These are phyloP conservation scores for Pascua guehoae DNA, from an alignment of 1,284 basidiomycete genomes.

Conservation along the genomic window DNA sequence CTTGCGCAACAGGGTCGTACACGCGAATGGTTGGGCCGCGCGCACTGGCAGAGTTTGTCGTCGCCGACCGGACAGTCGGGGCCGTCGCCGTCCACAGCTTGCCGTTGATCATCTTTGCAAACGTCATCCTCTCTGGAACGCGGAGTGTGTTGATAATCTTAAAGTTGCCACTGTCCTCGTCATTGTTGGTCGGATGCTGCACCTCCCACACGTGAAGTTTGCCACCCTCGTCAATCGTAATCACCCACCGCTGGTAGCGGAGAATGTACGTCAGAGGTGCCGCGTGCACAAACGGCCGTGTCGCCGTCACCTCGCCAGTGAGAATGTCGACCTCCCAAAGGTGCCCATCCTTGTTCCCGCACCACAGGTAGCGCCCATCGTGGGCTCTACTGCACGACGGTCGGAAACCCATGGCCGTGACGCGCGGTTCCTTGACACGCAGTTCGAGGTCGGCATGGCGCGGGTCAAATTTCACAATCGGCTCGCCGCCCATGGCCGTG, in stretches of 20 bases:
- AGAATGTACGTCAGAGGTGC: slow-evolving; percentile 68
- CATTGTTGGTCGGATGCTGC: slow-evolving; percentile 30
- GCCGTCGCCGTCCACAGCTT: slow-evolving; percentile 69
- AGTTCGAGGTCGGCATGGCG: slow-evolving; percentile 58
- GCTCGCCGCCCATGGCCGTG: slow-evolving; percentile 37
- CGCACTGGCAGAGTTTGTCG: slow-evolving; percentile 49
- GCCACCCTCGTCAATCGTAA: slow-evolving; percentile 76
- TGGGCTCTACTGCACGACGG: slow-evolving; percentile 54
- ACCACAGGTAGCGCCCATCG: slow-evolving; percentile 62
- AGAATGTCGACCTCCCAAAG: slow-evolving; percentile 73
- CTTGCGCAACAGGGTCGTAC: slow-evolving; percentile 60
- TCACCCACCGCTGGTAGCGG: slow-evolving; percentile 63
- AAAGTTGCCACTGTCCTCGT: slow-evolving; percentile 37
- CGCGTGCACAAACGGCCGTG: slow-evolving; percentile 62
- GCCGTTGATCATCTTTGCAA: slow-evolving; percentile 66
- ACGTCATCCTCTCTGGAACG: slow-evolving; percentile 74
- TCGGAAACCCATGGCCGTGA: slow-evolving; percentile 73
- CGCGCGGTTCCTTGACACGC: slow-evolving; percentile 62
- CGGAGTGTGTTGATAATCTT: slow-evolving; percentile 61
- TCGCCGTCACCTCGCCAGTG: slow-evolving; percentile 58
- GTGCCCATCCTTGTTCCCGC: slow-evolving; percentile 83
- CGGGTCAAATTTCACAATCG: slow-evolving; percentile 58
- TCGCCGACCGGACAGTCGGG: slow-evolving; percentile 38
- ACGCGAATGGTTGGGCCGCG: slow-evolving; percentile 70
- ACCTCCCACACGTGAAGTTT: slow-evolving; percentile 68